These are phyloP conservation scores for Sphaerulina vaccinii DNA, from an alignment of 2,329 filamentous ascomycete genomes.

Conservation along the genomic window DNA sequence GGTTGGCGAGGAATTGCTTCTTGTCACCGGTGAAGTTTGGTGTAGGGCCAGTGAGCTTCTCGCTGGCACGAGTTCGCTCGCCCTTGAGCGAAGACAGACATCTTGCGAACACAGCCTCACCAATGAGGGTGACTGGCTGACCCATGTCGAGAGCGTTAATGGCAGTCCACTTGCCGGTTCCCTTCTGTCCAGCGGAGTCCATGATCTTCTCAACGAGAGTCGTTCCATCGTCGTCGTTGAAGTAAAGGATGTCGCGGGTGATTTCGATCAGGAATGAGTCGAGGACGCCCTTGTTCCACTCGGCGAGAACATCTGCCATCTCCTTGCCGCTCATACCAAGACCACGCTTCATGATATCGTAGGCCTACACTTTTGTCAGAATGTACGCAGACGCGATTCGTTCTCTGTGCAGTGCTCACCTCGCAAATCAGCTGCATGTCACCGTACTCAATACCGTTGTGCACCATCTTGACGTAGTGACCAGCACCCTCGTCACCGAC, in stretches of 20 bases:
- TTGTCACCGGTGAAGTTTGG: conserved; percentile 86
- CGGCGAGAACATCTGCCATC: conserved; percentile 88
- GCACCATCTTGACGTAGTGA: conserved; percentile 99
- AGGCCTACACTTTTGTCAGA: conserved; percentile 63
- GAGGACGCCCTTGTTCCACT: conserved; percentile 98
- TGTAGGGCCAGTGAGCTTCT: conserved; percentile 73
- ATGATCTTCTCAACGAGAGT: conserved; percentile 98
- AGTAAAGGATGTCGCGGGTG: conserved; percentile 97
- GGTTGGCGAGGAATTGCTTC: conserved; percentile 89
- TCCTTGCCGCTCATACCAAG: conserved; percentile 86
- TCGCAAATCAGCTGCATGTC: conserved; percentile 99
- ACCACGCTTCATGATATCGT: conserved; percentile 99
- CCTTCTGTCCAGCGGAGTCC: conserved; percentile 98
- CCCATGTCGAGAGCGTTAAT: conserved; percentile 98
- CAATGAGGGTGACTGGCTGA: conserved; percentile 97
- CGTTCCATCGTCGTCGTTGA: conserved; percentile 88
- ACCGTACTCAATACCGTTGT: conserved; percentile 99
- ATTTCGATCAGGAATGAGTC: conserved; percentile 99
- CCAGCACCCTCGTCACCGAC: conserved; percentile 98
- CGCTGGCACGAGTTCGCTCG: conserved; percentile 80
- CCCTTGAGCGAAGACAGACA: conserved; percentile 93
- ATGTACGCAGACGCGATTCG: not conserved
- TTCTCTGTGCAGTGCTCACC: conserved; percentile 54
- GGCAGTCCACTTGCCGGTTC: conserved; percentile 99
- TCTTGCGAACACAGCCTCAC: conserved; percentile 91